A percentile compares a stretch with the other conserved stretches of the same genome.
Conservation (phyloP, 495 filamentous ascomycete species). For the Penicillium flavigenum region DNA sequence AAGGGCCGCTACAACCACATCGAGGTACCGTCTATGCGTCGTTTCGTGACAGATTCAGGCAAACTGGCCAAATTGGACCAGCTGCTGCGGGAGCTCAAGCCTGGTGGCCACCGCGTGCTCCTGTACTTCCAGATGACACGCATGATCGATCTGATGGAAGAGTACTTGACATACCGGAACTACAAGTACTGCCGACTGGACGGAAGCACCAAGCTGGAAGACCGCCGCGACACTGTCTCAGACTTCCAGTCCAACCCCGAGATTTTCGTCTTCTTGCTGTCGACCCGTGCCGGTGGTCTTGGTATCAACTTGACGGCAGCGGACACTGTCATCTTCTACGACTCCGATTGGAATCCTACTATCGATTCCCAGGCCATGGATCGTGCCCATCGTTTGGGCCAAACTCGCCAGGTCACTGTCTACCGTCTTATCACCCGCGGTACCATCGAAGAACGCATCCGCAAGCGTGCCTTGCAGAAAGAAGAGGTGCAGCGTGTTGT, state of each 20-base stretch:
- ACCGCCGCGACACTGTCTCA: slow-evolving; percentile 91
- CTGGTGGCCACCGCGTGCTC: slow-evolving; percentile 88
- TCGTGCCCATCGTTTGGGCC: slow-evolving; percentile 94
- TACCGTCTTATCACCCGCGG: slow-evolving; percentile 96
- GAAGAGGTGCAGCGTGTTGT: slow-evolving; percentile 99
- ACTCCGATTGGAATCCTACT: slow-evolving; percentile 98
- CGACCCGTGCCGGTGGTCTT: slow-evolving; percentile 93
- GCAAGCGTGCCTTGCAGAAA: slow-evolving; percentile 95
- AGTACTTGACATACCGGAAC: slow-evolving; percentile 97
- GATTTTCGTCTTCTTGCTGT: slow-evolving; percentile 95
- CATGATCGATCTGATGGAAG: slow-evolving; percentile 99
- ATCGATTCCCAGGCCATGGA: slow-evolving; percentile 99
- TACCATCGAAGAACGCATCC: slow-evolving; percentile 97
- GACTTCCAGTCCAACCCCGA: slow-evolving; percentile 93
- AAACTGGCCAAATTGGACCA: slow-evolving; percentile 92
- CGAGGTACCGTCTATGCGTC: slow-evolving; percentile 93
- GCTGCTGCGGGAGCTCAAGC: slow-evolving; percentile 83
- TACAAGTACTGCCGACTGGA: slow-evolving; percentile 98
- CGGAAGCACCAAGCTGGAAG: slow-evolving; percentile 96
- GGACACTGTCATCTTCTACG: slow-evolving; percentile 98
- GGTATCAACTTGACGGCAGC: slow-evolving; percentile 96
- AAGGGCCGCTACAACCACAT: slow-evolving; percentile 86
- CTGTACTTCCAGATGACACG: slow-evolving; percentile 99
- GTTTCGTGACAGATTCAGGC: slow-evolving; percentile 96
- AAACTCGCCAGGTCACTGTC: slow-evolving; percentile 93